Evolutionary conservation across 352 stramenopile species (phyloP).

Genomic region (Chrysophaeum taylorii): DNA sequence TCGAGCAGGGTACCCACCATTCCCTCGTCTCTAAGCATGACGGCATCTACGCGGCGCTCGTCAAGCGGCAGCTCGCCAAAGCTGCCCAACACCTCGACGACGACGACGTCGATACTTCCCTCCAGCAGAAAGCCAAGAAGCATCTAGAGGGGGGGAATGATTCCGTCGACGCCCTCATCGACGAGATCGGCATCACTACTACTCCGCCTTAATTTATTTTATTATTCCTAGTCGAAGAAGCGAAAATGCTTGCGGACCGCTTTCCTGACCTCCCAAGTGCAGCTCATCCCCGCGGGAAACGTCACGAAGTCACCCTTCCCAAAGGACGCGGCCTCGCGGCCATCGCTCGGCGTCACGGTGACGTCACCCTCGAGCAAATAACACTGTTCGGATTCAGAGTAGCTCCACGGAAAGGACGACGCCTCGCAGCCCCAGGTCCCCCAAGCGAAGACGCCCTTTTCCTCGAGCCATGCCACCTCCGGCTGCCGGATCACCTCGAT

Average conservation of each 20-base stretch:
- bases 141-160: too few species aligned
- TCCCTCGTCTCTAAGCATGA: slow-evolving; percentile 31
- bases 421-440: slow-evolving; percentile 41
- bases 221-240: slow-evolving; percentile 32
- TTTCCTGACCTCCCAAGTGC: slow-evolving; percentile 46
- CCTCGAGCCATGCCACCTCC: slow-evolving; percentile 31
- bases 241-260: slow-evolving; percentile 45
- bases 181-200: too few species aligned
- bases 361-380: slow-evolving; percentile 42
- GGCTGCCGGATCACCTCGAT: slow-evolving; percentile 41
- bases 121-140: too few species aligned
- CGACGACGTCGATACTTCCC: slow-evolving; percentile 3
- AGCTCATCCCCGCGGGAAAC: slow-evolving; percentile 47
- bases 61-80: slow-evolving; percentile 31
- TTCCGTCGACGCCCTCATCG: too few species aligned
- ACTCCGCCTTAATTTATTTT: too few species aligned
- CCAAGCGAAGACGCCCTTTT: slow-evolving; percentile 39
- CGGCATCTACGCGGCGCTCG: slow-evolving; percentile 38
- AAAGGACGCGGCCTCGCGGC: slow-evolving; percentile 35
- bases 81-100: slow-evolving; percentile 23
- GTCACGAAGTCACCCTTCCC: slow-evolving; percentile 46
- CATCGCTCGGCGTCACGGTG: slow-evolving; percentile 43
- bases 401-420: slow-evolving; percentile 48
- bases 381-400: slow-evolving; percentile 39
- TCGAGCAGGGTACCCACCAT: slow-evolving; percentile 55